phyloP scores from a whole-genome alignment of 257 asterid species.

The Primulina huaijiensis region DNA sequence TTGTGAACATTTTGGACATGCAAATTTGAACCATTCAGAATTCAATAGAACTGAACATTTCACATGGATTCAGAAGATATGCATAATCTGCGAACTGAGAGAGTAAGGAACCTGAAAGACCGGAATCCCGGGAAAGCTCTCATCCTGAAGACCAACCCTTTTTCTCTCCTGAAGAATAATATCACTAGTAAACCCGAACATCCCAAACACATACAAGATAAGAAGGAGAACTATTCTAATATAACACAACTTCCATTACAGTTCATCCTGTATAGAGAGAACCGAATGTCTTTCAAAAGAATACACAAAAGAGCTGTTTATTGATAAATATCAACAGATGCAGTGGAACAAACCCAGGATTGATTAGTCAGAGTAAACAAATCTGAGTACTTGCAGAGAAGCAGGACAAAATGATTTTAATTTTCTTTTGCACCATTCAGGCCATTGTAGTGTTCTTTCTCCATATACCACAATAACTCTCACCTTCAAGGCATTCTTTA shows the following conservation, averaged over 20 bases:
- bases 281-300: not conserved
- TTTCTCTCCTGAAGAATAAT: constrained; percentile 50
- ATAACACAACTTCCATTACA: not conserved
- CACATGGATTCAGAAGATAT: constrained; percentile 5
- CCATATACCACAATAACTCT: constrained; percentile 16
- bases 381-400: constrained; percentile 14
- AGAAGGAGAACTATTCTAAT: not conserved
- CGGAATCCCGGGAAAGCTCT: constrained; percentile 82
- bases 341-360: not conserved
- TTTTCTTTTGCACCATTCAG: constrained; percentile 8
- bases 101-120: constrained; percentile 69
- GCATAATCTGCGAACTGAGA: constrained; percentile 4
- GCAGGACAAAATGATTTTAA: not conserved
- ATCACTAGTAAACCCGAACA: not conserved
- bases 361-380: not conserved
- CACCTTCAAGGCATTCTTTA: constrained; percentile 77
- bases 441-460: not conserved
- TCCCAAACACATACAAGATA: not conserved
- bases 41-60: not conserved
- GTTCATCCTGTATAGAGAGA: not conserved
- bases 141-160: constrained; percentile 48
- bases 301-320: not conserved
- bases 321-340: not conserved
- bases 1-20: not conserved
- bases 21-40: not conserved